Evolutionary conservation across 306 rosid species (phyloP).

Genomic region (Cajanus cajan): DNA sequence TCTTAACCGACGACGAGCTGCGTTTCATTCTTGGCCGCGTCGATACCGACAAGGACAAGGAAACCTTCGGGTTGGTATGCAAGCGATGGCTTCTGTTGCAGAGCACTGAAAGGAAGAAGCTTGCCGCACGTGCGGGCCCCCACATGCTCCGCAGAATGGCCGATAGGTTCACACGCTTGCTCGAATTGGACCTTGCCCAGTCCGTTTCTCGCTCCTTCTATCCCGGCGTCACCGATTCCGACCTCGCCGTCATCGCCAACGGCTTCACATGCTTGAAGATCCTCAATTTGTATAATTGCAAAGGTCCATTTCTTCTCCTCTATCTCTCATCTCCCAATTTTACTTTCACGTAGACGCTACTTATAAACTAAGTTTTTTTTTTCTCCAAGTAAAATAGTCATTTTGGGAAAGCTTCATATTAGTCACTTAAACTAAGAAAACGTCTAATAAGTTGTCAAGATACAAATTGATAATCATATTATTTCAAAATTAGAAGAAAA

Average conservation of each 20-base stretch:
- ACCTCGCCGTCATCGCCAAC: conserved; percentile 69
- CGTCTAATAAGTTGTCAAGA: too few relatives aligned
- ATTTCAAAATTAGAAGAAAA: too few relatives aligned
- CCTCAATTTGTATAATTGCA: conserved; percentile 76
- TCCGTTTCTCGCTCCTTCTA: conserved; percentile 90
- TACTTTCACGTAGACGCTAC: too few relatives aligned
- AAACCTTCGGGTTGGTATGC: conserved; percentile 80
- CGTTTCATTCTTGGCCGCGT: conserved; percentile 67
- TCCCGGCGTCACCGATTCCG: conserved; percentile 90
- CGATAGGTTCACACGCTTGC: conserved; percentile 68
- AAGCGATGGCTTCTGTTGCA: conserved; percentile 87
- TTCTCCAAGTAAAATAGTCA: too few relatives aligned
- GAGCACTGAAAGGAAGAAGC: conserved; percentile 90
- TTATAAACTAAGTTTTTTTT: too few relatives aligned
- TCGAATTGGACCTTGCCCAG: conserved; percentile 81
- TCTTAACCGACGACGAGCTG: conserved; percentile 77
- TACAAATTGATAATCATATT: too few relatives aligned
- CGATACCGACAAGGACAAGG: conserved; percentile 68
- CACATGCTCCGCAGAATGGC: conserved; percentile 88
- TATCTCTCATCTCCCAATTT: too few relatives aligned
- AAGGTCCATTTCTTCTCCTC: conserved; percentile 39
- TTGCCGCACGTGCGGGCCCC: conserved; percentile 86
- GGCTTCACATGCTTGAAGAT: conserved; percentile 68
- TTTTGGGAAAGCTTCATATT: too few relatives aligned
- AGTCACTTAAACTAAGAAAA: too few relatives aligned